phyloP scores from a whole-genome alignment of 1,284 basidiomycete genomes.

The Apiotrichum mycotoxinovorans region DNA sequence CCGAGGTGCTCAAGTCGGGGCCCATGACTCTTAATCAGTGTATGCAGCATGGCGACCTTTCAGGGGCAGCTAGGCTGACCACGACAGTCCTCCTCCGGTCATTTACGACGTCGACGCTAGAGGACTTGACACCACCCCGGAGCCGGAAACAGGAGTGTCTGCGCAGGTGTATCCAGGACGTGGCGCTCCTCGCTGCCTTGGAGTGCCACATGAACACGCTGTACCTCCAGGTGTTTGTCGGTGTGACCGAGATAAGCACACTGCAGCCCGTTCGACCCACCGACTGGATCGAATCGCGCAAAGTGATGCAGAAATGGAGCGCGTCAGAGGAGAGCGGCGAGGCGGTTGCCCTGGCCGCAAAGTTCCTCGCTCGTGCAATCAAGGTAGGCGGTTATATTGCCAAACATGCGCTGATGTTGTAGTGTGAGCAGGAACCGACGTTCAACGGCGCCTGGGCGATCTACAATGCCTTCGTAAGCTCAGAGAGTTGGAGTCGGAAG shows the following conservation, averaged over 20 bases:
- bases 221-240: conserved; percentile 7
- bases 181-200: background rate
- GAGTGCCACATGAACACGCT: conserved; percentile 6
- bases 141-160: conserved; percentile 3
- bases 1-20: conserved; percentile 1
- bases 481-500: too few species aligned
- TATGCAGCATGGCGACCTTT: background rate
- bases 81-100: background rate
- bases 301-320: conserved; percentile 3
- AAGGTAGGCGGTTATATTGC: background rate
- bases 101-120: background rate
- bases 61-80: background rate
- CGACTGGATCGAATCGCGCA: conserved; percentile 8
- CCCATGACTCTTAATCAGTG: background rate
- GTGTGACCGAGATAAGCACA: conserved; percentile 2
- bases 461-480: conserved; percentile 6
- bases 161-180: conserved; percentile 1
- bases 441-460: conserved; percentile 6
- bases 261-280: conserved; percentile 9
- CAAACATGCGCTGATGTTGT: background rate
- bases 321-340: background rate
- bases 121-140: background rate
- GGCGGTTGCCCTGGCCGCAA: background rate
- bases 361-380: background rate
- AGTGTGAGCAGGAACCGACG: background rate